A percentile compares a stretch with the other conserved stretches of the same genome.
These are phyloP conservation scores for Apiotrichum gamsii DNA, from an alignment of 1,284 basidiomycete species.

Conservation along the genomic window DNA sequence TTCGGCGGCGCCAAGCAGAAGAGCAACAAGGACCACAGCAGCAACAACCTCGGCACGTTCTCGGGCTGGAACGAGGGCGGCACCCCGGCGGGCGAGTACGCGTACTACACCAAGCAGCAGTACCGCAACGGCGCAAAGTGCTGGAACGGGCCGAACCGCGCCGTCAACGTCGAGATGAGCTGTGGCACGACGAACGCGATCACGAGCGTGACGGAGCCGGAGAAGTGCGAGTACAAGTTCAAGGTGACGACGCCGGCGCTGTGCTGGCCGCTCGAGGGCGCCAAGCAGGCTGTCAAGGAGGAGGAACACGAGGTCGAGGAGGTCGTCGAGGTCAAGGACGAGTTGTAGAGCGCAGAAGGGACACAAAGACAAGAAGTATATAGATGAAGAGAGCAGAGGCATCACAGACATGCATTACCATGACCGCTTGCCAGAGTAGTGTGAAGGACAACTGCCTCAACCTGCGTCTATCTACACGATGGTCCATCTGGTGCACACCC, in stretches of 20 bases:
- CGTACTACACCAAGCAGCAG: constrained; percentile 71
- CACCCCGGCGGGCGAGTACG: constrained; percentile 56
- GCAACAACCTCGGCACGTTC: constrained; percentile 77
- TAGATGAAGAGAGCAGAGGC: too few relatives aligned
- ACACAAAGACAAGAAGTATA: too few relatives aligned
- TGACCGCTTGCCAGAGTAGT: too few relatives aligned
- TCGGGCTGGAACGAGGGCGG: constrained; percentile 63
- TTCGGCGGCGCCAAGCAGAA: constrained; percentile 85
- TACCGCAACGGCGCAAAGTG: constrained; percentile 77
- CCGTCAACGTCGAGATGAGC: constrained; percentile 62
- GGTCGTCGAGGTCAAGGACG: constrained; percentile 26
- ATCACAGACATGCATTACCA: too few relatives aligned
- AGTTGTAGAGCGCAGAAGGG: too few relatives aligned
- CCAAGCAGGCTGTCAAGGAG: not conserved
- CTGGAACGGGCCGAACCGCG: constrained; percentile 88
- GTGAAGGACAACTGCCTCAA: too few relatives aligned
- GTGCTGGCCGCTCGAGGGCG: constrained; percentile 58
- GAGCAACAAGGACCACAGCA: constrained; percentile 70
- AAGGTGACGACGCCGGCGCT: constrained; percentile 82
- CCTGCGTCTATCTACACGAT: too few relatives aligned
- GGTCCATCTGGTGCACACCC: too few relatives aligned
- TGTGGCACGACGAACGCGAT: constrained; percentile 84
- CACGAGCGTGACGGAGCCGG: constrained; percentile 76
- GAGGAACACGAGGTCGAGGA: not conserved
- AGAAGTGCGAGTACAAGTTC: constrained; percentile 95